Percentiles rank a stretch among this genome's conserved stretches.
phyloP scores from a whole-genome alignment of 2,329 filamentous ascomycete species.

The Chaetomium sp. region DNA sequence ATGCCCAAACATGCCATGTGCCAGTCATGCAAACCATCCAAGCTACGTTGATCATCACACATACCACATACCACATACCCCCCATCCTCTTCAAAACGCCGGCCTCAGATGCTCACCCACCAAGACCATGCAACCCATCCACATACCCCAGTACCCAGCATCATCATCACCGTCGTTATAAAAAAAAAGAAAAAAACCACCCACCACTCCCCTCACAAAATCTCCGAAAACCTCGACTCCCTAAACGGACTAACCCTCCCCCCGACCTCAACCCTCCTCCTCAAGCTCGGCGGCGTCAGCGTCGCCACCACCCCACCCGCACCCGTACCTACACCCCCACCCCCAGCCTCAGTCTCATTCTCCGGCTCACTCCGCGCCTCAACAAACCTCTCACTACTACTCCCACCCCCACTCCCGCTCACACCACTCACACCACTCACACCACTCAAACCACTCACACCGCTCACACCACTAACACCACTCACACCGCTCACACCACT shows the following conservation, averaged over 20 bases:
- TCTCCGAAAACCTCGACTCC: constrained; percentile 55
- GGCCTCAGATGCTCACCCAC: neutral
- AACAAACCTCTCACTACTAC: constrained; percentile 28
- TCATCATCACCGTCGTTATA: neutral
- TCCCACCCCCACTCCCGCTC: neutral
- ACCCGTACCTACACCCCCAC: neutral
- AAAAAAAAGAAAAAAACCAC: neutral
- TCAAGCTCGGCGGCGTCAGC: constrained; percentile 33
- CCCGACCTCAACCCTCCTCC: neutral
- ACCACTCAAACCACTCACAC: neutral
- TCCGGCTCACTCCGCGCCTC: constrained; percentile 37
- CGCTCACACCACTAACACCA: neutral
- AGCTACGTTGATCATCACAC: neutral
- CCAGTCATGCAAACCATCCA: neutral
- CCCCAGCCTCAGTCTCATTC: neutral
- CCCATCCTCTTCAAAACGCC: neutral
- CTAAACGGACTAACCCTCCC: constrained; percentile 47
- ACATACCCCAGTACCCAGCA: neutral
- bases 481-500: neutral
- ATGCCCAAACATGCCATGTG: neutral
- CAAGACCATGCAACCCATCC: neutral
- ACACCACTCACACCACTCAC: no score
- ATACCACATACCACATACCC: neutral
- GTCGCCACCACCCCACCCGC: constrained; percentile 26
- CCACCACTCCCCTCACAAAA: constrained; percentile 39